Conservation (phyloP, 768 basidiomycete genomes). For the Phlebiopsis gigantea region DNA sequence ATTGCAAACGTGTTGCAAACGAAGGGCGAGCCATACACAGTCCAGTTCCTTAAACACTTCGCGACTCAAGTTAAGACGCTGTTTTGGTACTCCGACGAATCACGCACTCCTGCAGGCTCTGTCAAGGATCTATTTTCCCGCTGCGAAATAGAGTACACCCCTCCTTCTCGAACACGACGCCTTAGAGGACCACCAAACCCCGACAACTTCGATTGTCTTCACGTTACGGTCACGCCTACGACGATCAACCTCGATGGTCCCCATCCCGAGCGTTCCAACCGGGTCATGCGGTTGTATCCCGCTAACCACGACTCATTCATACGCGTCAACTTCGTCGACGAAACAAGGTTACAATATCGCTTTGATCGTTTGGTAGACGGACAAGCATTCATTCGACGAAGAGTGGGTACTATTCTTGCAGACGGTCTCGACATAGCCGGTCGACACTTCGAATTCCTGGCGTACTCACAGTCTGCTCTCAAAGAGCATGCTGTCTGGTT, state of each 20-base stretch:
- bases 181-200: not conserved
- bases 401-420: conserved; percentile 41
- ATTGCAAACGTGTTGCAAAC: not conserved
- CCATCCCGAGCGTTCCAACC: conserved; percentile 53
- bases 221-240: conserved; percentile 51
- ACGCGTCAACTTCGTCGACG: conserved; percentile 60
- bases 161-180: conserved; percentile 7
- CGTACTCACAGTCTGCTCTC: conserved; percentile 72
- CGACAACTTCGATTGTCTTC: conserved; percentile 40
- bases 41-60: conserved; percentile 34
- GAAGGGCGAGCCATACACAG: not conserved
- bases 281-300: conserved; percentile 50
- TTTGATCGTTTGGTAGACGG: conserved; percentile 55
- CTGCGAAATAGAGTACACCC: conserved; percentile 24
- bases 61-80: conserved; percentile 23
- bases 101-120: not conserved
- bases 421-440: conserved; percentile 50
- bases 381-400: conserved; percentile 38
- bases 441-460: conserved; percentile 55
- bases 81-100: conserved; percentile 19
- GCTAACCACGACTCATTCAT: conserved; percentile 49
- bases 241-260: conserved; percentile 49
- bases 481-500: conserved; percentile 59
- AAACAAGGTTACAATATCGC: conserved; percentile 46
- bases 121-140: conserved; percentile 17